Conservation (phyloP, 2,329 filamentous ascomycete genomes). For the Capronia americana region DNA sequence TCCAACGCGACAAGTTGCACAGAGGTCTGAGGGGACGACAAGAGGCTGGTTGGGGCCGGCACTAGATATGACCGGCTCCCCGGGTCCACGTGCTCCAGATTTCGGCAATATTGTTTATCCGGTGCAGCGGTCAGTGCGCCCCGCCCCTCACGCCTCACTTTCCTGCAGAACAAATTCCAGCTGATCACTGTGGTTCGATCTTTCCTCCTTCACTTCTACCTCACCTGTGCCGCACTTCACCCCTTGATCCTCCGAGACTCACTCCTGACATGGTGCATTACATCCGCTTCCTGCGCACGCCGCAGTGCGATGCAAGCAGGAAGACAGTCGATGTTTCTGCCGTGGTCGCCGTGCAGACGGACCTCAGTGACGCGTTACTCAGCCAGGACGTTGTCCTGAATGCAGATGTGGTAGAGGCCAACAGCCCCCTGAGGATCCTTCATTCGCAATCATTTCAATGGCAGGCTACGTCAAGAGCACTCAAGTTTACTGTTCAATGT, state of each 20-base stretch:
- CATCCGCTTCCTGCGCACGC: slow-evolving; percentile 72
- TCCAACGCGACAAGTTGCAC: background rate
- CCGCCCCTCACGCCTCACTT: slow-evolving; percentile 19
- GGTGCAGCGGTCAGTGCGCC: background rate
- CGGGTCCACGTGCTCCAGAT: background rate
- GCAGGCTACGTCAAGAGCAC: slow-evolving; percentile 51
- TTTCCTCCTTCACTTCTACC: slow-evolving; percentile 4
- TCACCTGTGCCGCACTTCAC: background rate
- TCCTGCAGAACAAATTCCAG: slow-evolving; percentile 16
- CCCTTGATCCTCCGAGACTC: slow-evolving; percentile 16
- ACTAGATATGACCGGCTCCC: background rate
- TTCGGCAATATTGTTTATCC: slow-evolving; percentile 17
- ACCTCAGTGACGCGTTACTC: slow-evolving; percentile 70
- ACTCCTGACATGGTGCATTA: slow-evolving; percentile 60
- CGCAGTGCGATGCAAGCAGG: slow-evolving; percentile 54
- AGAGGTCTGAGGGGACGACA: slow-evolving; percentile 13
- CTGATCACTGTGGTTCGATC: slow-evolving; percentile 10
- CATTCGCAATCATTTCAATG: slow-evolving; percentile 54
- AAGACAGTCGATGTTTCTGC: slow-evolving; percentile 55
- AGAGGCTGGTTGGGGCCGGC: slow-evolving; percentile 4
- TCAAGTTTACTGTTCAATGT: slow-evolving; percentile 51
- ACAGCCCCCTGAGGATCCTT: slow-evolving; percentile 44
- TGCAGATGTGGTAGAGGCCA: slow-evolving; percentile 34
- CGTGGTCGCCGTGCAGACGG: slow-evolving; percentile 70
- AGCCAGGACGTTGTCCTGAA: slow-evolving; percentile 54